Conservation (phyloP, 495 filamentous ascomycete species). For the Rusavskia elegans region DNA sequence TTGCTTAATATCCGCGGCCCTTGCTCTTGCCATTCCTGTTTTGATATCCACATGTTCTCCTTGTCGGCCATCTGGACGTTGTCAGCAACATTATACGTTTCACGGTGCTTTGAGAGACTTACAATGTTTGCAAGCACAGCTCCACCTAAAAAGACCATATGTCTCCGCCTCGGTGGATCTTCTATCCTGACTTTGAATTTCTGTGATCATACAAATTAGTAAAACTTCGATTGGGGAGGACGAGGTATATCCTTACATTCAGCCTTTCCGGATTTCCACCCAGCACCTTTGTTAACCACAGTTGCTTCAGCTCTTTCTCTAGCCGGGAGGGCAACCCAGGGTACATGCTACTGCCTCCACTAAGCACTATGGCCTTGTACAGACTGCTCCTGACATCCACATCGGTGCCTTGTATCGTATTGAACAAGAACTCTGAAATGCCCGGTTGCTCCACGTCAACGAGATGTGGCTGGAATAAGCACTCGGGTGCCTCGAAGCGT, state of each 20-base stretch:
- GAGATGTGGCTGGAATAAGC: conserved; percentile 95
- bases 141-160: conserved; percentile 98
- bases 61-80: conserved; percentile 72
- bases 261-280: conserved; percentile 80
- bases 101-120: conserved; percentile 15
- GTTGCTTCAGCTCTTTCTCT: conserved; percentile 96
- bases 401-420: conserved; percentile 91
- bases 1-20: conserved; percentile 77
- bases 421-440: conserved; percentile 93
- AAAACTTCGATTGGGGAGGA: too few species aligned
- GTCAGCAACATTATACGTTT: neutral
- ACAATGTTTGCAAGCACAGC: conserved; percentile 92
- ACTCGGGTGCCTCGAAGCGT: conserved; percentile 95
- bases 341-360: conserved; percentile 96
- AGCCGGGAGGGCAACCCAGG: conserved; percentile 83
- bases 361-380: conserved; percentile 94
- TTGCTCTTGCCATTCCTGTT: conserved; percentile 92
- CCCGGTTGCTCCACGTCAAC: conserved; percentile 96
- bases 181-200: conserved; percentile 99
- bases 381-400: conserved; percentile 85
- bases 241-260: conserved; percentile 35
- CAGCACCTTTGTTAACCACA: conserved; percentile 90
- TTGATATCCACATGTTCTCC: conserved; percentile 96
- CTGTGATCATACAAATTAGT: conserved; percentile 18
- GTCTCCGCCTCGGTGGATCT: conserved; percentile 83